Evolutionary conservation across 1,284 basidiomycete species (phyloP), one percentile per base, ranked within the genome.

Genomic region (Pseudozyma tsukubaensis): DNA sequence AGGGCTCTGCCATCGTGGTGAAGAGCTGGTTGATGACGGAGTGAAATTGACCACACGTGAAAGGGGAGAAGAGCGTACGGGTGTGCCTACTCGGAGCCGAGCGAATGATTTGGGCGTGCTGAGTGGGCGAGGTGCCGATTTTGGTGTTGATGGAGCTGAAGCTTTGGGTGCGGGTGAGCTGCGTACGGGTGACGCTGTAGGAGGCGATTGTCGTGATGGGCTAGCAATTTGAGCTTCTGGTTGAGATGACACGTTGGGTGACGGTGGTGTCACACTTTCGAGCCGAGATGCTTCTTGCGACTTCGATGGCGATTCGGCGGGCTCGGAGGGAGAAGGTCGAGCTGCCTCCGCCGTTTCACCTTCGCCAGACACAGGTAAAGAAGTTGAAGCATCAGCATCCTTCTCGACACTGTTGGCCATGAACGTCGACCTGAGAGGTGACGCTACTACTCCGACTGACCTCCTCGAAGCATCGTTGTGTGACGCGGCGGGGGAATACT

Each of bases 41-140:
- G 60, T 55, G n/a, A 69, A 69, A 56, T 55, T 59, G 52, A 69
- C 56, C 3, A 59, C 60, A 29, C 56, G 59, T 21, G 66, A 63
- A 5, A 69, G 48, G 19, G 66, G 66, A 19, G 66, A 69, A n/a
- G 66, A 69, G 8, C 56, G 19, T 12, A 43, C 60, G 14, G 66
- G 66, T 0, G 60, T 69, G 14, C 53, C 66, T 21, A 69, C 53
- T 36, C 52, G 66, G 9, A 69, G 59, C 5, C 66, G 35, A 24
- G 60, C 59, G 35, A 69, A 69, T 6, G 56, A 62, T 32, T 50
- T 40, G 2, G 65, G 57, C 3, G 54, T 61, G 39, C 37, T 48
- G 10, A 37, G 34, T 3, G 50, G n/a, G 44, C 56, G 59, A 40
- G 47, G 50, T 4, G 49, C 39, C 4, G 59, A 50, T 44, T 39